phyloP scores from a whole-genome alignment of 306 rosid species.

The Vachellia pachyceras region DNA sequence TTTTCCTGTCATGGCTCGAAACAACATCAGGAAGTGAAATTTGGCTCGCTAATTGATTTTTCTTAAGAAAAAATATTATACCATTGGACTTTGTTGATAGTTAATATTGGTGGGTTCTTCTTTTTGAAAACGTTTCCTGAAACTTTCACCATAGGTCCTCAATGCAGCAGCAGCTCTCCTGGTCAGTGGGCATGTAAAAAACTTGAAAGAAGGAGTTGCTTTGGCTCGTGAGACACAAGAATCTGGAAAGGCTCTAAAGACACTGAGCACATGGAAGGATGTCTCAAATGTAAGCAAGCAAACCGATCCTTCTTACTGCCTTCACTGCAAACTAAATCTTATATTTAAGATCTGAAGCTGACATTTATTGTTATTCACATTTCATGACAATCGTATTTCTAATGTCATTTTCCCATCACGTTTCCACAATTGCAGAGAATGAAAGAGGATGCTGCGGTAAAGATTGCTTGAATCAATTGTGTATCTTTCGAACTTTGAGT shows the following conservation, averaged over 20 bases:
- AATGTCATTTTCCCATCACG: constrained; percentile 4
- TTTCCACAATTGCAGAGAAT: constrained; percentile 51
- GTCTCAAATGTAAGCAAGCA: constrained; percentile 72
- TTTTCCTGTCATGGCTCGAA: constrained; percentile 12
- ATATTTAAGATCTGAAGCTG: too few relatives aligned
- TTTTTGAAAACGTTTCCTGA: neutral
- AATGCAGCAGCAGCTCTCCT: constrained; percentile 91
- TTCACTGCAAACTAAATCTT: too few relatives aligned
- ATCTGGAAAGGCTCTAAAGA: constrained; percentile 81
- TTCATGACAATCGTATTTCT: constrained; percentile 3
- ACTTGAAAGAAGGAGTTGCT: constrained; percentile 72
- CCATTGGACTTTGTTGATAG: constrained; percentile 22
- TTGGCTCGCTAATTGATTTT: neutral
- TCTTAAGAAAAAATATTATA: neutral
- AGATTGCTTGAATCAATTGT: constrained; percentile 32
- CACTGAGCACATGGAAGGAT: constrained; percentile 66
- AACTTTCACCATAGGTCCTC: constrained; percentile 54
- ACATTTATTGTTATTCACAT: neutral
- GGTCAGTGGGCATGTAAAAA: constrained; percentile 69
- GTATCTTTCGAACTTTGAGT: constrained; percentile 3
- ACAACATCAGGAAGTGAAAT: neutral
- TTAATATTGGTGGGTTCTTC: neutral
- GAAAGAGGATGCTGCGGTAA: constrained; percentile 31
- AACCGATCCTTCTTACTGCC: neutral
- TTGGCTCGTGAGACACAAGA: constrained; percentile 79